Base-by-base conservation (phyloP, 1,284 basidiomycete species). In the Melampsora americana region DNA sequence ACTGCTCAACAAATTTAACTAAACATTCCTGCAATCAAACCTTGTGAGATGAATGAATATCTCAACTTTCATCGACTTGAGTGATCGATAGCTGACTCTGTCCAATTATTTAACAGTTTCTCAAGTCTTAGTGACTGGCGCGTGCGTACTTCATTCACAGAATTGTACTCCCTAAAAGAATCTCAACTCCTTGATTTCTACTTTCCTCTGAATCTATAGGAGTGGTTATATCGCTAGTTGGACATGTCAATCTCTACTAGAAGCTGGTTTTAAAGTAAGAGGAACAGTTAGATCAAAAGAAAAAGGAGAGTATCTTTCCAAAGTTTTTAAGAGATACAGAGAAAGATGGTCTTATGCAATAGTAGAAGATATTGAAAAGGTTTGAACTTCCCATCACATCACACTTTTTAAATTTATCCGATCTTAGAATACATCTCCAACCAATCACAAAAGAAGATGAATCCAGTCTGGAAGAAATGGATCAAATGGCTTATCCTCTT, bases 281-380 rank as follows among this genome's bases (percentile, higher is more conserved):
- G 84, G 84, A 20, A 85, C 85, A 0, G 83, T 85, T 6, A 81
- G 85, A 16, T 82, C 80, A 30, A 77, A 77, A 1, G 81, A 80
- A 23, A 86, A 85, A 80, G 84, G 84, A 5, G 79, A 83, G 2
- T 84, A 83, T 78, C 80, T 84, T 59, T 79, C 81, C 70, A 70
- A 83, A 3, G 80, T 84, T 71, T 84, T 82, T 72, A 30, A 71
- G 18, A 67, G 79, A 30, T 78, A 79, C n/a, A 20, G 35, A 9
- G 61, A 64, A 18, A 78, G 80, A 44, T 82, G 82, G 75, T 77
- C 77, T 30, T 83, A 79, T 62, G 80, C 80, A 65, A 81, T 84
- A 53, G 83, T 82, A 48, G 82, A 83, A 68, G 83, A 84, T 60
- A 78, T 84, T 42, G 83, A 83, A 69, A 78, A 78, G 73, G 79